A percentile compares a stretch with the other conserved stretches of the same genome.
Evolutionary conservation across 805 yeast genomes (phyloP).

Genomic region (Schizosaccharomyces osmophilus): DNA sequence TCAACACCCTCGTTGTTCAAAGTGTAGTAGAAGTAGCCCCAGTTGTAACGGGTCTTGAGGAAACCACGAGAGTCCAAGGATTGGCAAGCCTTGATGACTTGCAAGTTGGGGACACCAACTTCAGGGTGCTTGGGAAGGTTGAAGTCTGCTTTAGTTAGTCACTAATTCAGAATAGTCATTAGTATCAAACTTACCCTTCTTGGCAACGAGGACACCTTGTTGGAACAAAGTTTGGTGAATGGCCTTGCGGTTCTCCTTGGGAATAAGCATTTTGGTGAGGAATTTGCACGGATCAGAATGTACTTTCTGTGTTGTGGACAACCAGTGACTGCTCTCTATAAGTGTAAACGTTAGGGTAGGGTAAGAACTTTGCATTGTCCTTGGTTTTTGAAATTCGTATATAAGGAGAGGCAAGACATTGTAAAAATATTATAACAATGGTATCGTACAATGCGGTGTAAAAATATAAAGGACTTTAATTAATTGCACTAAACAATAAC

Average conservation of each 20-base stretch:
- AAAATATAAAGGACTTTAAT: too few species aligned
- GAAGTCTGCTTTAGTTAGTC: constrained; percentile 17
- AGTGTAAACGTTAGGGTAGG: not conserved
- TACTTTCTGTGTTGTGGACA: not conserved
- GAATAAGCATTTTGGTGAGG: constrained; percentile 63
- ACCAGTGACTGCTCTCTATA: not conserved
- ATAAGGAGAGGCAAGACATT: too few species aligned
- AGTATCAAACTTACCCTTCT: constrained; percentile 26
- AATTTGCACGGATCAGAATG: not conserved
- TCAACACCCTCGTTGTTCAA: constrained; percentile 98
- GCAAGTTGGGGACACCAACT: constrained; percentile 18
- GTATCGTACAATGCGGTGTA: too few species aligned
- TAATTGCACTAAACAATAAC: too few species aligned
- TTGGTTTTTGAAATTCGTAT: not conserved
- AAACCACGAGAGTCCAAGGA: constrained; percentile 95
- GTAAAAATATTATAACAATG: too few species aligned
- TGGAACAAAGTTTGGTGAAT: constrained; percentile 34
- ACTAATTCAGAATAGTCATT: constrained; percentile 20
- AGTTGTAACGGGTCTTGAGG: constrained; percentile 98
- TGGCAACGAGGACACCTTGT: constrained; percentile 99
- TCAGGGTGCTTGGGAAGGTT: constrained; percentile 95
- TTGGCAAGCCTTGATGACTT: constrained; percentile 85
- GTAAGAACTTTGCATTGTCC: not conserved
- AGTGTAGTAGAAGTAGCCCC: constrained; percentile 99
- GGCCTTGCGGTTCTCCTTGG: constrained; percentile 98